Evolutionary conservation across 192 early-diverging fungal genomes (phyloP).

Genomic region (Backusella westeae): DNA sequence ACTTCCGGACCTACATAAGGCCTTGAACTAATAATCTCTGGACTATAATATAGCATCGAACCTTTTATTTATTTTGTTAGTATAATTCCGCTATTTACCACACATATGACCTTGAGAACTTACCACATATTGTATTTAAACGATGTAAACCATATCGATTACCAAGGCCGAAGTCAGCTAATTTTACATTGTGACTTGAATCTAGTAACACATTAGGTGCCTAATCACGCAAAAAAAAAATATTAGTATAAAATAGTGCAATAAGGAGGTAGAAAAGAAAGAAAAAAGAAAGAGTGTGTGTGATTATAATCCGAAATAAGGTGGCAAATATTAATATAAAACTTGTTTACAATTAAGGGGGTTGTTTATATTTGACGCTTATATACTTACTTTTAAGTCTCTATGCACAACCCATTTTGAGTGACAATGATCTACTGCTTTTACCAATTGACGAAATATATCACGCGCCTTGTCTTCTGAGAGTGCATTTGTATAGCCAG

Average conservation of each 20-base stretch:
- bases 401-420: slow-evolving; percentile 68
- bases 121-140: slow-evolving; percentile 87
- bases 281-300: too few species aligned
- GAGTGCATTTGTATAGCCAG: slow-evolving; percentile 60
- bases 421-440: slow-evolving; percentile 75
- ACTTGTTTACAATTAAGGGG: slow-evolving; percentile 6
- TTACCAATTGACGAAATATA: slow-evolving; percentile 83
- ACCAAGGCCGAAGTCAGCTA: slow-evolving; percentile 92
- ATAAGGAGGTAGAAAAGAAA: not conserved
- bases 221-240: slow-evolving; percentile 10
- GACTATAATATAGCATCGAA: slow-evolving; percentile 81
- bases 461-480: slow-evolving; percentile 79
- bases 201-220: slow-evolving; percentile 80
- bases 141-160: slow-evolving; percentile 74
- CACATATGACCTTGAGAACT: not conserved
- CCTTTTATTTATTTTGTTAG: slow-evolving; percentile 38
- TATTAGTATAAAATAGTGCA: not conserved
- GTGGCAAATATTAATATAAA: slow-evolving; percentile 6
- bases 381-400: slow-evolving; percentile 82
- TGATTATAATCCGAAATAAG: not conserved
- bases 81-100: not conserved
- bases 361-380: not conserved
- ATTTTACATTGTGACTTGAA: slow-evolving; percentile 63
- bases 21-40: slow-evolving; percentile 88
- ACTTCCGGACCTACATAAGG: slow-evolving; percentile 91